Evolutionary conservation across 768 basidiomycete species (phyloP).

Genomic region (Lactarius sp.): DNA sequence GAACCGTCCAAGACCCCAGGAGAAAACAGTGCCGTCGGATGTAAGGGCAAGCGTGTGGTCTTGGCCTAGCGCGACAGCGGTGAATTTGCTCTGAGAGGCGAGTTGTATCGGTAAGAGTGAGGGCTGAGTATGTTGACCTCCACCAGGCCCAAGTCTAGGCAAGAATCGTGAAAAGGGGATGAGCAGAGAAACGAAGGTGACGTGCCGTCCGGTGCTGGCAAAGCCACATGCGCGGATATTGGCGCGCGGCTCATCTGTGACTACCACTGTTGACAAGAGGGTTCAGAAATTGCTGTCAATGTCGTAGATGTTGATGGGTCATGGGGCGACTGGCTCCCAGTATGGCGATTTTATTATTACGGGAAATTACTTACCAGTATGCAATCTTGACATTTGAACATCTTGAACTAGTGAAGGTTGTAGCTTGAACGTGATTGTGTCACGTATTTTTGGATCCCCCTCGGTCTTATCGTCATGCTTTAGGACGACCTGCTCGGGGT

Average conservation of each 20-base stretch:
- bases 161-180: not conserved
- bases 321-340: not conserved
- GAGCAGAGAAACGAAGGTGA: conserved; percentile 8
- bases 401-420: conserved; percentile 56
- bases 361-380: conserved; percentile 54
- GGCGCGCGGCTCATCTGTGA: conserved; percentile 67
- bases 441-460: conserved; percentile 22
- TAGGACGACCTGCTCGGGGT: conserved; percentile 73
- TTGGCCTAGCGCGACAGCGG: conserved; percentile 78
- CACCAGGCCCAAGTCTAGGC: conserved; percentile 55
- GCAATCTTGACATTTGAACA: conserved; percentile 80
- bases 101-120: conserved; percentile 56
- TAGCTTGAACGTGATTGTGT: conserved; percentile 46
- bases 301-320: not conserved
- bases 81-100: conserved; percentile 43
- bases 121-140: conserved; percentile 72
- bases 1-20: conserved; percentile 90
- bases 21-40: conserved; percentile 72
- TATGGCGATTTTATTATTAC: not conserved
- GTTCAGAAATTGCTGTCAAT: not conserved
- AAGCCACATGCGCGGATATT: conserved; percentile 89
- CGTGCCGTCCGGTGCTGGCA: conserved; percentile 78
- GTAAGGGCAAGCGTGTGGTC: conserved; percentile 92
- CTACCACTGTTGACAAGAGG: conserved; percentile 36
- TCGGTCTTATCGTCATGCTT: conserved; percentile 16